Evolutionary conservation across 1,284 basidiomycete species (phyloP), one percentile per base, ranked within the genome.

Genomic region (Coriolopsis trogii): DNA sequence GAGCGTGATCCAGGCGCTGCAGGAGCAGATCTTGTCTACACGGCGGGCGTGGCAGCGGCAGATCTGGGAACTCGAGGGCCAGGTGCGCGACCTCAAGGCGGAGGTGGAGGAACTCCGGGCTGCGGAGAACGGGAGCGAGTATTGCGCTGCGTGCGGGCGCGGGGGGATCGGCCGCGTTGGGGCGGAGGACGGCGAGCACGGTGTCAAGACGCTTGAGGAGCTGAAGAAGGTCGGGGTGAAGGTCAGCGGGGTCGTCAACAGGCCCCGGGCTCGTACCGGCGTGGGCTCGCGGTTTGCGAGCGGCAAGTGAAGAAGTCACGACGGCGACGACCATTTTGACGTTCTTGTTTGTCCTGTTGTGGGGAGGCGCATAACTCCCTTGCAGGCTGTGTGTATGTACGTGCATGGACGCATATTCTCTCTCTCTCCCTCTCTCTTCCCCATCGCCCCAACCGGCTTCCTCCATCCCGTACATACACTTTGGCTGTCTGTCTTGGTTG

Each of bases 21-120:
- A 85, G 62, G 83, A 87, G 40, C 82, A 89, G 67, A 75, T 89
- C 30, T 63, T 72, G 23, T 73, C 75, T 8, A 70, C 84, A 21
- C 81, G 85, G 40, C 77, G 79, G 55, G 79, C 77, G 21, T 89
- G 84, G 83, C 84, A 87, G 61, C 77, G 76, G 41, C 85, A 89
- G 59, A 77, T 89, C 41, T 85, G 79, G 82, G 89, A 89, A 62
- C 71, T 91, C 46, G 88, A 88, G 65, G 80, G 81, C 15, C 86
- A 89, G 64, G 78, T 92, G 42, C 77, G 80, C 39, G 85, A 87
- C 64, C 72, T 91, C 52, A 83, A 84, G 62, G 73, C 78, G 18
- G 84, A 90, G 66, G 67, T 91, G 25, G 82, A 84, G 30, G 77
- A 77, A 31, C 67, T 85, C 39, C 80, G 79, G 39, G 67, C 69